Evolutionary conservation across 768 basidiomycete genomes (phyloP), one percentile per base, ranked within the genome.

Genomic region (Agrocybe praecox): DNA sequence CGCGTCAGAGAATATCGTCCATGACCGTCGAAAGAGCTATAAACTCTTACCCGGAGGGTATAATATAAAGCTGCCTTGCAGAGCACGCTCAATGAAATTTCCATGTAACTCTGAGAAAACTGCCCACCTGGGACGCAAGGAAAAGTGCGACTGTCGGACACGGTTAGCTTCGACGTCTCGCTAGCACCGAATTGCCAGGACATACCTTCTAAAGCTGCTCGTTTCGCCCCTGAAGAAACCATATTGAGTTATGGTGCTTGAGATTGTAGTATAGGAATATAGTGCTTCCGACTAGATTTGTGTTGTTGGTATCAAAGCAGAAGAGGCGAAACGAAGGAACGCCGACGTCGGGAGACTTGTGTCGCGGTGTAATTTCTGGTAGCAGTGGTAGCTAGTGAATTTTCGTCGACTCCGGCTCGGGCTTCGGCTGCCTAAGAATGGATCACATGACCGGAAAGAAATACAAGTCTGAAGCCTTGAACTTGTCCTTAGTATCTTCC

Each of bases 31-130:
- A 29, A 19, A 22, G 33, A 23, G 23, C 14, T 12, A 32, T 14
- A 23, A 17, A n/a, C 22, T 76, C 86, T 64, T 59, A 89, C 90
- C 67, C 82, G 79, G 58, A 91, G 76, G 26, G 90, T 87, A 69
- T 91, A 92, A 69, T 87, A 92, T 60, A 87, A 72, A 32, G 90
- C 91, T 72, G 86, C 87, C 90, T 93, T 82, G 64, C 66, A 56
- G 17, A 53, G 53, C 54, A 43, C 51, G 58, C 67, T 71, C 58
- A 69, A 59, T 59, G 49, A 48, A 46, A 14, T 46, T 58, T 53
- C 29, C 23, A 49, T 23, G 46, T 46, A 42, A 11, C 21, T 48
- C 51, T 42, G 42, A 56, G 53, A 33, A 51, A 57, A 47, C 44
- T 52, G 74, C 77, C 64, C 72, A 80, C 79, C 77, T 80, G 78